Percentiles rank a stretch among this genome's conserved stretches.
These are phyloP conservation scores for Botrytis porri DNA, from an alignment of 2,329 filamentous ascomycete species.

Conservation along the genomic window DNA sequence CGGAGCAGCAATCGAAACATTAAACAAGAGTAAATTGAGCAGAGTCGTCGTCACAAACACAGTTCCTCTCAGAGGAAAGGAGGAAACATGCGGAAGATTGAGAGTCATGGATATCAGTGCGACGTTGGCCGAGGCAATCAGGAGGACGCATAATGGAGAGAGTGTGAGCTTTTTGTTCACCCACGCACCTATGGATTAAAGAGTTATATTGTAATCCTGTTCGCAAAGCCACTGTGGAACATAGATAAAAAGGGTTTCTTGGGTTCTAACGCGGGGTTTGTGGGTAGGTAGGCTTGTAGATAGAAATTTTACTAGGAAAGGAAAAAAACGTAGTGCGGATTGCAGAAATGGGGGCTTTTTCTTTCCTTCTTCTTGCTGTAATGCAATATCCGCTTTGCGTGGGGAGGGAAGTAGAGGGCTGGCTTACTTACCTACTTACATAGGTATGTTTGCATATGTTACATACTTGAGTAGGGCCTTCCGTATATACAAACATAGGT, in stretches of 20 bases:
- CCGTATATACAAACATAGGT: conserved; percentile 1
- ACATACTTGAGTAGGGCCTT: neutral
- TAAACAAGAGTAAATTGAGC: conserved; percentile 70
- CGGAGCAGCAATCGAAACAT: conserved; percentile 73
- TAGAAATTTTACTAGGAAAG: neutral
- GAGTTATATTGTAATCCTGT: too few relatives aligned
- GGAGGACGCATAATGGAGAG: conserved; percentile 66
- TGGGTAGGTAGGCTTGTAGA: neutral
- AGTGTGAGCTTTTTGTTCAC: conserved; percentile 67
- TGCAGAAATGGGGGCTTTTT: neutral
- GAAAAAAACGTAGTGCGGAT: neutral
- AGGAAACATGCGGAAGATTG: conserved; percentile 72
- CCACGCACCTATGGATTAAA: conserved; percentile 55
- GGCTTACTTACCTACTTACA: neutral
- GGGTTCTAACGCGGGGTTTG: too few relatives aligned
- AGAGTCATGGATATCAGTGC: conserved; percentile 90
- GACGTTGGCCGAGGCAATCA: conserved; percentile 71
- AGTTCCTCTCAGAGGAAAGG: conserved; percentile 77
- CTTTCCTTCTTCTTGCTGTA: neutral
- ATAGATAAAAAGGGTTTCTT: neutral
- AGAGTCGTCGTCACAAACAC: conserved; percentile 90
- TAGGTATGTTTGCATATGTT: neutral
- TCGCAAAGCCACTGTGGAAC: neutral
- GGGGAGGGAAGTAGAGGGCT: neutral
- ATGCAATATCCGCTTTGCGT: neutral